phyloP scores from a whole-genome alignment of 495 filamentous ascomycete genomes.

The Hyaloscypha variabilis region DNA sequence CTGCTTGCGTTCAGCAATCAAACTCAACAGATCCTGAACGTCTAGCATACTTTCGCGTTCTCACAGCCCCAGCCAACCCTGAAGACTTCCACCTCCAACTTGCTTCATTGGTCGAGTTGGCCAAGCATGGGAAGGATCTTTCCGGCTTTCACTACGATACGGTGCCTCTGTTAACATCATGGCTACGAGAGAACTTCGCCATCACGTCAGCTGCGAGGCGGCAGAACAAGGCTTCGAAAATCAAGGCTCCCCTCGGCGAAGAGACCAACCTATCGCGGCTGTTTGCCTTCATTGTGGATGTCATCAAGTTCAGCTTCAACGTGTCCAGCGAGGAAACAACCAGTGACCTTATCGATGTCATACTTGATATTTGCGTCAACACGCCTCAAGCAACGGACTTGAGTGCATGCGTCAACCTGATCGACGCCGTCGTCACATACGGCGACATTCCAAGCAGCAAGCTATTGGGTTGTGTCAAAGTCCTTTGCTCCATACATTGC shows the following conservation, averaged over 20 bases:
- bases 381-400: conserved; percentile 77
- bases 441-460: conserved; percentile 70
- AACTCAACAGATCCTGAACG: conserved; percentile 66
- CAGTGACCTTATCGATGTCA: conserved; percentile 62
- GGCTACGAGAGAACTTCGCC: conserved; percentile 59
- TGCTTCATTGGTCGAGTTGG: conserved; percentile 61
- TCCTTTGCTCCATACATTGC: conserved; percentile 81
- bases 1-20: conserved; percentile 62
- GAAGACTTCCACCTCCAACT: conserved; percentile 68
- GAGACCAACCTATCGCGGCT: conserved; percentile 69
- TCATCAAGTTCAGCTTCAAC: conserved; percentile 84
- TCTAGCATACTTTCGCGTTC: conserved; percentile 62
- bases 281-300: conserved; percentile 73
- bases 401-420: conserved; percentile 70
- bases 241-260: conserved; percentile 54
- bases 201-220: conserved; percentile 51
- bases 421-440: conserved; percentile 81
- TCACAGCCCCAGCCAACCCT: conserved; percentile 50
- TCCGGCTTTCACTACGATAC: conserved; percentile 66
- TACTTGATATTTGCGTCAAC: conserved; percentile 73
- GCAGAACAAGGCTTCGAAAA: conserved; percentile 43
- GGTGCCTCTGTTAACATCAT: conserved; percentile 57
- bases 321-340: conserved; percentile 70
- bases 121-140: conserved; percentile 63
- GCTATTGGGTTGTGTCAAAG: conserved; percentile 70